Evolutionary conservation across 495 filamentous ascomycete species (phyloP).

Genomic region (Evansstolkia leycettana): DNA sequence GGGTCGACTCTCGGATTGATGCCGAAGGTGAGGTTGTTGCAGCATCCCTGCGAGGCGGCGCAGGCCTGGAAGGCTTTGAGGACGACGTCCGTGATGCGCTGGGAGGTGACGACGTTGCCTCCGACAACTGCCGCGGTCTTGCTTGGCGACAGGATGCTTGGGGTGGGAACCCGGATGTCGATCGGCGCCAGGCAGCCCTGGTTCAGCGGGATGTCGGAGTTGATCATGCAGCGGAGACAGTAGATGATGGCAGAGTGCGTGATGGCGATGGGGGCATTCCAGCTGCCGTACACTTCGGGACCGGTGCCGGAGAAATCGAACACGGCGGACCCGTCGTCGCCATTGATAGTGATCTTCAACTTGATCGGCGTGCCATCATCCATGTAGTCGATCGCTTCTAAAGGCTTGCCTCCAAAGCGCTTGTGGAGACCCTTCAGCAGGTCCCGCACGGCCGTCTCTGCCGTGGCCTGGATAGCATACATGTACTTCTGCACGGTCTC

Average conservation of each 20-base stretch:
- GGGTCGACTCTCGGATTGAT: constrained; percentile 35
- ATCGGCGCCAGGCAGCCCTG: constrained; percentile 90
- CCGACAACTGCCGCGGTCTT: constrained; percentile 87
- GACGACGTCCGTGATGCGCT: constrained; percentile 90
- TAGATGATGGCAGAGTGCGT: constrained; percentile 96
- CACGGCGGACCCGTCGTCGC: constrained; percentile 67
- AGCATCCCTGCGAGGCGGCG: constrained; percentile 83
- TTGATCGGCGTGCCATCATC: constrained; percentile 85
- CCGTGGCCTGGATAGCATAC: constrained; percentile 85
- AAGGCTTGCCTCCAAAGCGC: constrained; percentile 62
- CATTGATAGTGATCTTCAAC: constrained; percentile 75
- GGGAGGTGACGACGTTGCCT: constrained; percentile 85
- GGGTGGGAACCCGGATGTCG: constrained; percentile 69
- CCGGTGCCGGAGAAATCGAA: constrained; percentile 85
- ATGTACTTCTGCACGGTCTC: constrained; percentile 94
- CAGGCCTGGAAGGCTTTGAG: constrained; percentile 83
- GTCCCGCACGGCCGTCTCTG: constrained; percentile 71
- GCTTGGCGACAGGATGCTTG: constrained; percentile 75
- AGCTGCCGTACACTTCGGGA: constrained; percentile 86
- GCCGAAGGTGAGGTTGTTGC: constrained; percentile 65
- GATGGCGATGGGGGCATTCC: constrained; percentile 89
- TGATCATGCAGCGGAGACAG: constrained; percentile 84
- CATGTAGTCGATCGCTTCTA: constrained; percentile 84
- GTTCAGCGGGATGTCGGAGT: constrained; percentile 88
- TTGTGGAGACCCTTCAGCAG: constrained; percentile 71